Percentiles rank a stretch among this genome's conserved stretches.
These are phyloP conservation scores for Mycena sanguinolenta DNA, from an alignment of 768 basidiomycete species.

Conservation along the genomic window DNA sequence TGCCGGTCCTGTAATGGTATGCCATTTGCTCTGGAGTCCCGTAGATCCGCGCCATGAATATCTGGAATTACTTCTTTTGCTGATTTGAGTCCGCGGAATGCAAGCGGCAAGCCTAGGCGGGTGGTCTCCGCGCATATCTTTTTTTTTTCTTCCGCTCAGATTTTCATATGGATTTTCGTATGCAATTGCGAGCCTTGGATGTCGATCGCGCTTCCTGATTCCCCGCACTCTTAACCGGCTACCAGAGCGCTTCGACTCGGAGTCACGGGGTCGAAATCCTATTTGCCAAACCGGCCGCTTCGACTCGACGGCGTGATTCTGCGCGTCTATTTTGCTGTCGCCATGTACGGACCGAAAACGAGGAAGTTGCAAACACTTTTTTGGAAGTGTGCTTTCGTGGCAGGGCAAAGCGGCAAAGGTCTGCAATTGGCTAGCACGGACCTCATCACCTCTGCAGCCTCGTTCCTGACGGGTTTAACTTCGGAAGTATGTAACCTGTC, in stretches of 20 bases:
- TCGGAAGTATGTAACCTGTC: conserved; percentile 14
- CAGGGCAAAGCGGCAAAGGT: background rate
- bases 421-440: conserved; percentile 24
- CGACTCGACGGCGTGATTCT: background rate
- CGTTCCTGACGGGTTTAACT: conserved; percentile 26
- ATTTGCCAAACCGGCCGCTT: background rate
- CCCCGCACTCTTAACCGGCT: conserved; percentile 20
- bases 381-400: background rate
- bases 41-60: conserved; percentile 26
- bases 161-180: background rate
- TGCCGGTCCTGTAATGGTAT: background rate
- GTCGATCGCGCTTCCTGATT: conserved; percentile 16
- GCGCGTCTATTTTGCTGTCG: conserved; percentile 19
- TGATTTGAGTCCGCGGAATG: conserved; percentile 12
- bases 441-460: conserved; percentile 3
- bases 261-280: conserved; percentile 3
- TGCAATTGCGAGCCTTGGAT: conserved; percentile 12
- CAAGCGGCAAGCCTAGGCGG: background rate
- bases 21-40: conserved; percentile 22
- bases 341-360: background rate
- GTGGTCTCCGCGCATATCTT: background rate
- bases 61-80: background rate
- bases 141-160: background rate
- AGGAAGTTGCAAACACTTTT: conserved; percentile 2
- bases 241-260: conserved; percentile 1